Evolutionary conservation across 164 flowering plant genomes (phyloP).

Genomic region (Magnolia sinica): DNA sequence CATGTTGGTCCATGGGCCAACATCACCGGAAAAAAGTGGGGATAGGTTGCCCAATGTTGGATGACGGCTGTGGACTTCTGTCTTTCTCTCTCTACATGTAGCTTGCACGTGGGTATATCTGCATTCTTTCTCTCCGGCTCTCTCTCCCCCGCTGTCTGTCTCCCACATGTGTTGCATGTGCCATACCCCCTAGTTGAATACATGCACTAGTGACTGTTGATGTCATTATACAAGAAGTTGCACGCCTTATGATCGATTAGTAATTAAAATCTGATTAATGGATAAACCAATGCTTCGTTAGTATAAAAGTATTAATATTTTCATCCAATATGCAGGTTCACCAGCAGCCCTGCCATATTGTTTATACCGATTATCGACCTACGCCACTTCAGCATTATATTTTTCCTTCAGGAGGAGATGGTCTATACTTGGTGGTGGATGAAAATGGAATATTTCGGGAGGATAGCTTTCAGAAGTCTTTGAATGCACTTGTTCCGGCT

Average conservation of each 20-base stretch:
- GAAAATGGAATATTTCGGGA: constrained; percentile 95
- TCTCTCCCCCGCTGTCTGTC: too few species aligned
- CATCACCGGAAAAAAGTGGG: too few species aligned
- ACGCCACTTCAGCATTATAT: constrained; percentile 98
- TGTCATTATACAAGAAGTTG: background rate
- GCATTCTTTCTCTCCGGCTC: too few species aligned
- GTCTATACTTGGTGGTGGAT: constrained; percentile 90
- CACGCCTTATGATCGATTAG: background rate
- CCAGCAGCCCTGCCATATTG: constrained; percentile 96
- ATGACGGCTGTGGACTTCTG: too few species aligned
- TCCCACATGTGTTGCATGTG: too few species aligned
- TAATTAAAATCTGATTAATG: background rate
- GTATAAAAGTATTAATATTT: background rate
- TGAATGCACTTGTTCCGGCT: constrained; percentile 82
- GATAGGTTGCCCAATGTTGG: too few species aligned
- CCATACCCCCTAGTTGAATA: too few species aligned
- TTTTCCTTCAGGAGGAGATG: constrained; percentile 88
- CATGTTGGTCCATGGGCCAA: too few species aligned
- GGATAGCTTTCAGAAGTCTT: constrained; percentile 89
- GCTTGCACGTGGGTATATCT: too few species aligned
- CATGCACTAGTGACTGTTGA: too few species aligned
- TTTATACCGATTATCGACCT: constrained; percentile 95
- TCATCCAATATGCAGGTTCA: constrained; percentile 62
- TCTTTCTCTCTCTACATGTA: too few species aligned
- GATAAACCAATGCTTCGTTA: background rate